Base-by-base conservation (phyloP, 495 filamentous ascomycete species). In the Podospora conica region DNA sequence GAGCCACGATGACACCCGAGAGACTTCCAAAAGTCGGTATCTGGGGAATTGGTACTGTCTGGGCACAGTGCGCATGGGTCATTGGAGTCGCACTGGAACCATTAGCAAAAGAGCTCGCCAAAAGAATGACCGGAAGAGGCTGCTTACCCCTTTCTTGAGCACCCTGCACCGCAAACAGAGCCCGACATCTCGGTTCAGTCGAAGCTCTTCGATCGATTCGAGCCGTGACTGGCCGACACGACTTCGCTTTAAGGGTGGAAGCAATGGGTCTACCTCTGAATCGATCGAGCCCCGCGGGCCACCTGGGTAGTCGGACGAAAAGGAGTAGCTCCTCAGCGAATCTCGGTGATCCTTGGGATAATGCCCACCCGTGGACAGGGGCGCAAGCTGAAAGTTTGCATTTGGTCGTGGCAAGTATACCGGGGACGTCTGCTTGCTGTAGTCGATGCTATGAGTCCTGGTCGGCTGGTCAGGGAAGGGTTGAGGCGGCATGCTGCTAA, bases 171-270 rank as follows among this genome's bases (percentile, higher is more conserved):
- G 79, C 66, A 83, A 67, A 64, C 81, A 83, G 7, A 76, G 78
- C 8, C 75, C 79, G n/a, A 69, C 69, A 31, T 82, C 80, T 22
- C 76, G 77, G 9, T 78, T 75, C 3, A 83, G 71, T 56, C 74
- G 78, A 21, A 83, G 79, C 65, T 83, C 81, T 54, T 76, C 81
- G 33, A 83, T 83, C 27, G 81, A 83, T 65, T 83, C 74, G 6
- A 83, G 72, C 23, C 79, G 77, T 25, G 79, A 75, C 65, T 78
- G 79, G 15, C 79, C 80, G 20, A 81, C 79, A 33, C 81, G 74
- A 64, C 77, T 80, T 67, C 80, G 77, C 67, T 82, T 82, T 55
- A 83, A 60, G 1, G 81, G 81, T 15, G 81, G 81, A 22, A 83
- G 75, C 22, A 81, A 69, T n/a, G 81, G 79, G 57, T 83, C 81